Base-by-base conservation (phyloP, 1,284 basidiomycete species). In the Ustilago vetiveriae region DNA sequence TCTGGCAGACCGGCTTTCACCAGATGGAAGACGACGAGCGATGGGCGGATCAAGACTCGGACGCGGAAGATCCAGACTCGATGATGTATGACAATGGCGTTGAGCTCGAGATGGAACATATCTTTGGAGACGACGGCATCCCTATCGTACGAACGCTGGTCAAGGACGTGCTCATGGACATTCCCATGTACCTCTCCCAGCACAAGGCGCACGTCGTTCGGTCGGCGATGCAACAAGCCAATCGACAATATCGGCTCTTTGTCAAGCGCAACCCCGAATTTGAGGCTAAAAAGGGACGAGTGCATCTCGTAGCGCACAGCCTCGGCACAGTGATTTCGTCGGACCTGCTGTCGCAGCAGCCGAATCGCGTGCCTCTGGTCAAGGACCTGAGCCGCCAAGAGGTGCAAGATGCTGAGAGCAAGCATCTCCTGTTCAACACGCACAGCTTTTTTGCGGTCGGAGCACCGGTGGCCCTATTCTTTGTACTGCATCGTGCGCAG, bases 291-390 rank as follows among this genome's bases (percentile, higher is more conserved):
- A 84, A 84, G 0, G 78, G 85, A 9, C 84, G 85, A 26, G 82
- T 83, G 32, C 83, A 83, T 53, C 72, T 84, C 29, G 70, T 84
- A 22, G 83, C 81, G 2, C 84, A 85, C 53, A 83, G 82, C 69
- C 83, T 87, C 4, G 86, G 86, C 7, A 85, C 85, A 0, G 85
- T 85, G 7, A 79, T 87, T 3, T 85, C 85, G 2, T 82, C 85
- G 0, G 85, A 87, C 53, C 84, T 87, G 42, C 82, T 87, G 11
- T 85, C 85, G 11, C 83, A 84, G 55, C 86, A 87, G 70, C 85
- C 86, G 1, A 86, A 86, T 5, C 75, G 80, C 13, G 85, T 86
- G 16, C 54, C 67, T 14, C 49, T 38, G 3, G 47, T 74, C 45
- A 50, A 56, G 32, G 54, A 65, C 29, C 22, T 58, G 23, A 39